Conservation (phyloP, 164 flowering plant genomes). For the Warburgia ugandensis region DNA sequence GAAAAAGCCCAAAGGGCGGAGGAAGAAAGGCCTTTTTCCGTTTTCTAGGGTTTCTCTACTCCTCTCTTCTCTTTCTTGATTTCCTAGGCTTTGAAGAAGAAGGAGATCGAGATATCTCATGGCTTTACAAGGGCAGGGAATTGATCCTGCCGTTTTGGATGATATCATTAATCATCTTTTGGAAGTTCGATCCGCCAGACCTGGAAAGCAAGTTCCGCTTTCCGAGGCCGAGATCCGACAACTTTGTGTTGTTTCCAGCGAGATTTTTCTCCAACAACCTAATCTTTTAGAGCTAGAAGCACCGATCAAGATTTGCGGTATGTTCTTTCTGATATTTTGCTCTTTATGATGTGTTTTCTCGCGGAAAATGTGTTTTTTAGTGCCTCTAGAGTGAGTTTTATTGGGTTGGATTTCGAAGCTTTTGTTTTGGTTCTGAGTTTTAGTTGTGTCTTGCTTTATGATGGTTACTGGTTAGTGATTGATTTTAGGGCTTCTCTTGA, state of each 20-base stretch:
- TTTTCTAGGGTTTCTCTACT: no score
- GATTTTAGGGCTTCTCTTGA: no score
- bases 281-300: constrained; percentile 51
- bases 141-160: constrained; percentile 38
- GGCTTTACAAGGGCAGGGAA: constrained; percentile 32
- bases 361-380: no score
- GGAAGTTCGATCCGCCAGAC: constrained; percentile 37
- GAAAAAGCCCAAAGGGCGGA: not conserved
- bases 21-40: not conserved
- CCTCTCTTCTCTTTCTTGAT: no score
- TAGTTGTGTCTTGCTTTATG: no score
- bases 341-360: no score
- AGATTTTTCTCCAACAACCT: constrained; percentile 43
- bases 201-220: constrained; percentile 47
- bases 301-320: constrained; percentile 61
- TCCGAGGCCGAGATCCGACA: constrained; percentile 43
- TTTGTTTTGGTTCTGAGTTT: no score
- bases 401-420: no score
- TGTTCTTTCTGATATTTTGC: no score
- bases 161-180: constrained; percentile 39
- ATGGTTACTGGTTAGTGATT: no score
- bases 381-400: no score
- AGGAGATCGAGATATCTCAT: constrained; percentile 4
- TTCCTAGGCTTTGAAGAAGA: no score
- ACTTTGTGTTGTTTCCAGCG: constrained; percentile 32